Conservation (phyloP, 768 basidiomycete species). For the Tylopilus plumbeoviolaceoides region DNA sequence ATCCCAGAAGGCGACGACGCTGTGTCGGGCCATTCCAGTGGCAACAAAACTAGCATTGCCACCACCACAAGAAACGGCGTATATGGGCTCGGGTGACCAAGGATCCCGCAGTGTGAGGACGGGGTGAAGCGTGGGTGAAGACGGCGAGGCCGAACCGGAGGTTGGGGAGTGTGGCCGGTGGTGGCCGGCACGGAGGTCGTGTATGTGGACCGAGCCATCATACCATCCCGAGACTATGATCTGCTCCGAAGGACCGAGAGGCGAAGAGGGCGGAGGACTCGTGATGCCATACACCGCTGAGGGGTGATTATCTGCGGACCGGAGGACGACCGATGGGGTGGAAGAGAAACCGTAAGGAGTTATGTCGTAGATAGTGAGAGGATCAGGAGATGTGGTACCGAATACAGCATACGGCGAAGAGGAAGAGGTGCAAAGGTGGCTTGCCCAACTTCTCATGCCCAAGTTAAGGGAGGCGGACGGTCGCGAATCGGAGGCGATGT, state of each 20-base stretch:
- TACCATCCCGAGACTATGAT: conserved; percentile 80
- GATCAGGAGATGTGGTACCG: conserved; percentile 53
- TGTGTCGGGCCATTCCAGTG: conserved; percentile 73
- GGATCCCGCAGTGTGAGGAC: conserved; percentile 62
- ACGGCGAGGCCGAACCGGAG: conserved; percentile 1
- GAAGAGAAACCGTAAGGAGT: conserved; percentile 41
- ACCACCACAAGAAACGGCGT: conserved; percentile 71
- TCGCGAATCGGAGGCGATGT: conserved; percentile 20
- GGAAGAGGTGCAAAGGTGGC: conserved; percentile 49
- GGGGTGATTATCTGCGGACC: conserved; percentile 30
- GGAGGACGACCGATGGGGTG: conserved; percentile 47
- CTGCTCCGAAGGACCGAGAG: conserved; percentile 68
- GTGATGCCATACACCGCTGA: conserved; percentile 75
- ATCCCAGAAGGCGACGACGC: conserved; percentile 81
- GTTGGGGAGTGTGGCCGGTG: conserved; percentile 13
- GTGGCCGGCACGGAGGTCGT: conserved; percentile 60
- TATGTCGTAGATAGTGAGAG: conserved; percentile 57
- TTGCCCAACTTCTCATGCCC: conserved; percentile 56
- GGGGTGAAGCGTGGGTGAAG: conserved; percentile 43
- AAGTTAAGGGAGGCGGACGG: conserved; percentile 39
- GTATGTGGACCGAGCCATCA: conserved; percentile 67
- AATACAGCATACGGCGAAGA: conserved; percentile 62
- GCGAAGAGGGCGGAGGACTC: conserved; percentile 53
- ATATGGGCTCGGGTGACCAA: conserved; percentile 69
- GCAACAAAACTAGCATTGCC: conserved; percentile 63